A percentile compares a stretch with the other conserved stretches of the same genome.
Conservation (phyloP, 1,139 yeast genomes). For the Zygoascus meyerae region DNA sequence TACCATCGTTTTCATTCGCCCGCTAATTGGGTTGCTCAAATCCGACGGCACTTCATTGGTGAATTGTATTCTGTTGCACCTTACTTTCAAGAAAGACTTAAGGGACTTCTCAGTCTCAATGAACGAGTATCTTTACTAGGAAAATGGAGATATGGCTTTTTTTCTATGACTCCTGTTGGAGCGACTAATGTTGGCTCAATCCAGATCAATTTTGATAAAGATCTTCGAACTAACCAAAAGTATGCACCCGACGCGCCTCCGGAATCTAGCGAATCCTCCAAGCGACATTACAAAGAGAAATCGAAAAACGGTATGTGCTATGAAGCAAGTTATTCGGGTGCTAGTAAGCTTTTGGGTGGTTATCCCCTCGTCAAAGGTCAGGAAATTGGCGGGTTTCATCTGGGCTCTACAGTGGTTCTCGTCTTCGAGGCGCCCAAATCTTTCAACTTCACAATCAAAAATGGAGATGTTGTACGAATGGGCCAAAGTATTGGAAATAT, state of each 20-base stretch:
- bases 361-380: conserved; percentile 86
- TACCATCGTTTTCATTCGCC: conserved; percentile 98
- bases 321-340: conserved; percentile 87
- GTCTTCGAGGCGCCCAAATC: conserved; percentile 89
- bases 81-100: conserved; percentile 80
- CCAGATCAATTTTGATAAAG: conserved; percentile 85
- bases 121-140: conserved; percentile 95
- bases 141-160: conserved; percentile 94
- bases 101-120: conserved; percentile 82
- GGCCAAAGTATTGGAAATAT: conserved; percentile 74
- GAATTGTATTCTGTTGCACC: conserved; percentile 96
- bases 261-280: conserved; percentile 1
- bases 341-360: conserved; percentile 77
- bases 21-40: conserved; percentile 88
- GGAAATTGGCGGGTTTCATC: conserved; percentile 94
- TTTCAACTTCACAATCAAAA: conserved; percentile 62
- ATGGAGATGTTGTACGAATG: conserved; percentile 75
- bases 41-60: conserved; percentile 94
- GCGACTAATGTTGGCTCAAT: conserved; percentile 98
- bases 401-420: conserved; percentile 92
- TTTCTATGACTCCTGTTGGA: conserved; percentile 98
- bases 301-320: conserved; percentile 75
- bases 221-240: conserved; percentile 64
- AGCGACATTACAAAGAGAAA: conserved; percentile 20
- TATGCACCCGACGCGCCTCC: background rate